Evolutionary conservation across 441 rosid genomes (phyloP).

Genomic region (Pelargonium myrrhifolium): DNA sequence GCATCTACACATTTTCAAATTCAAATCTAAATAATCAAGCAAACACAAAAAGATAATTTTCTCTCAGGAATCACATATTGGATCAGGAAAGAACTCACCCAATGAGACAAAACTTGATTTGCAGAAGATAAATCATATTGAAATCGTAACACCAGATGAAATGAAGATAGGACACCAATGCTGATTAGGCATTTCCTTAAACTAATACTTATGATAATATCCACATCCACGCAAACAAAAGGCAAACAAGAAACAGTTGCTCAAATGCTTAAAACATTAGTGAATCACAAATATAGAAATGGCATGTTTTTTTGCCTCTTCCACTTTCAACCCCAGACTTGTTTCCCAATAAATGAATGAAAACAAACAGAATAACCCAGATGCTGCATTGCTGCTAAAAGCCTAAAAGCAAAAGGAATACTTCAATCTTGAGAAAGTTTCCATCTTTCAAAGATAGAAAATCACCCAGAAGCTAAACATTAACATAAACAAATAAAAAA

Average conservation of each 20-base stretch:
- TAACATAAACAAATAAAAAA: conserved; percentile 6
- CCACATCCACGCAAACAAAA: too few species aligned
- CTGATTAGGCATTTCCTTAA: not conserved
- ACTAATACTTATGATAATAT: not conserved
- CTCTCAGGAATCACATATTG: too few species aligned
- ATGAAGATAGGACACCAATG: not conserved
- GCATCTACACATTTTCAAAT: too few species aligned
- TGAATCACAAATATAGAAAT: not conserved
- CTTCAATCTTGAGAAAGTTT: not conserved
- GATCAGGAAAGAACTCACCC: too few species aligned
- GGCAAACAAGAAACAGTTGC: not conserved
- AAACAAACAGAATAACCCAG: not conserved
- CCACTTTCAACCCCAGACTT: not conserved
- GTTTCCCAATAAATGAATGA: not conserved
- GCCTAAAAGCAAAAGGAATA: not conserved
- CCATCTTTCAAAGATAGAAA: conserved; percentile 1
- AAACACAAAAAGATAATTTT: too few species aligned
- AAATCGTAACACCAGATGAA: too few species aligned
- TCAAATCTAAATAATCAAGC: not conserved
- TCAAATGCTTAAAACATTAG: not conserved
- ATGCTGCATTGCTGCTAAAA: not conserved
- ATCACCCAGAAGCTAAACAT: not conserved
- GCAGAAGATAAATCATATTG: not conserved
- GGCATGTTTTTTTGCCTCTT: too few species aligned
- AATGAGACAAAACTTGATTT: too few species aligned